Base-by-base conservation (phyloP, 768 basidiomycete genomes). In the Tricholoma flavovirens region DNA sequence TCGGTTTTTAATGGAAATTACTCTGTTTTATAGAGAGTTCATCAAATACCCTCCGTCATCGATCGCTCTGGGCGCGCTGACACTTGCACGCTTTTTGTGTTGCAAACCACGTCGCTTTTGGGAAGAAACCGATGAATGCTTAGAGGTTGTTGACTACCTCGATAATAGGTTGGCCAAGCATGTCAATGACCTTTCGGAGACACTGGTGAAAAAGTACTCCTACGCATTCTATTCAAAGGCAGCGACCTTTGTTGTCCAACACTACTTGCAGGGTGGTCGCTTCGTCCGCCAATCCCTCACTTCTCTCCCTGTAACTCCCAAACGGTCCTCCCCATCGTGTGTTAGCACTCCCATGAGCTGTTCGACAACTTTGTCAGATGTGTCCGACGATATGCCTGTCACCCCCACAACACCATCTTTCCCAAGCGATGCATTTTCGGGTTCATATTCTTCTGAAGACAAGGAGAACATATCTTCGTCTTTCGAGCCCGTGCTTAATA, bases 1-100 rank as follows among this genome's bases (percentile, higher is more conserved):
- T 2, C 86, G 97, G 49, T 99, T 98, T 78, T 73, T 98, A 69
- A 99, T 99, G 97, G 97, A 99, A 73, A 93, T 98, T 66, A 98
- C 97, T 29, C 83, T 99, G 51, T 98, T 98, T 77, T 90, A 98
- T 72, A 87, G 93, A 56, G 97, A 98, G 68, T 98, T 95, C 71
- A 79, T 97, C 72, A 85, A 85, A 65, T 89, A 84, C 68, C 75
- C 84, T 7, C 86, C 96, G 2, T 95, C 91, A 1, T 82, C 89
- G 40, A 88, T 98, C 67, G 96, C 97, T 32, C 74, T 85, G n/a
- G 97, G 90, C 50, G 83, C 94, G 19, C 76, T 98, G 62, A 88
- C 91, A 5, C 82, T 98, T 46, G 90, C 97, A 4, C 84, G 94
- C 51, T 90, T 83, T 75, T 81, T 98, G 49, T 92, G 93, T 63